Evolutionary conservation across 2,329 filamentous ascomycete genomes (phyloP).

Genomic region (Diaporthe ampelina): DNA sequence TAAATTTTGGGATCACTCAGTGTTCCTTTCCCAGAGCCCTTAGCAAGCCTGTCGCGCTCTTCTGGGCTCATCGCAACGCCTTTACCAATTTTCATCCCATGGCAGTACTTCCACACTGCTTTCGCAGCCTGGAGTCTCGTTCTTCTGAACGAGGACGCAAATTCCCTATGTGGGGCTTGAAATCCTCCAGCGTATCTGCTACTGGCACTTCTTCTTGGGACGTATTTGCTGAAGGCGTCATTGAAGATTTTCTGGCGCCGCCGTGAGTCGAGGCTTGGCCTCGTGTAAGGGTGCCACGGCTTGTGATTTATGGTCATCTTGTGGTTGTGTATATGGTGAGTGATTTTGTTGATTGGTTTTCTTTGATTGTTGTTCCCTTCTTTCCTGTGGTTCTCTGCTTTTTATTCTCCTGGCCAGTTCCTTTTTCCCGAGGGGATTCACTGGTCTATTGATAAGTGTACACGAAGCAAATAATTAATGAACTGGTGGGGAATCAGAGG

Average conservation of each 20-base stretch:
- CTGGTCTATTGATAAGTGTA: no score
- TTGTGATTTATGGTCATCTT: not conserved
- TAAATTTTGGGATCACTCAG: not conserved
- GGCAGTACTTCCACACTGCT: not conserved
- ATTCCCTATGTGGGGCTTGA: accelerated
- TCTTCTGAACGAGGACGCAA: not conserved
- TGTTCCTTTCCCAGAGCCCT: not conserved
- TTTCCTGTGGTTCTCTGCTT: no score
- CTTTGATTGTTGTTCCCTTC: no score
- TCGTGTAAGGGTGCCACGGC: not conserved
- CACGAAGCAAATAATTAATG: no score
- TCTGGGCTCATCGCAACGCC: not conserved
- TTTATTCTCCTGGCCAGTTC: no score
- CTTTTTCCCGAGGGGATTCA: no score
- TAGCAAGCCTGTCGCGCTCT: accelerated
- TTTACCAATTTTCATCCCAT: not conserved
- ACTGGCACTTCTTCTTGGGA: not conserved
- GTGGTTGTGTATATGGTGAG: not conserved
- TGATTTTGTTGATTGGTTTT: no score
- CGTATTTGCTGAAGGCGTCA: not conserved
- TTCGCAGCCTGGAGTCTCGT: not conserved
- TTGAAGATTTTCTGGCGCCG: not conserved
- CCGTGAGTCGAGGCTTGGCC: not conserved
- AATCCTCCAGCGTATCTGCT: not conserved
- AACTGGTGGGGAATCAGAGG: no score